phyloP scores from a whole-genome alignment of 106 monocot genomes.

The Allium fistulosum region DNA sequence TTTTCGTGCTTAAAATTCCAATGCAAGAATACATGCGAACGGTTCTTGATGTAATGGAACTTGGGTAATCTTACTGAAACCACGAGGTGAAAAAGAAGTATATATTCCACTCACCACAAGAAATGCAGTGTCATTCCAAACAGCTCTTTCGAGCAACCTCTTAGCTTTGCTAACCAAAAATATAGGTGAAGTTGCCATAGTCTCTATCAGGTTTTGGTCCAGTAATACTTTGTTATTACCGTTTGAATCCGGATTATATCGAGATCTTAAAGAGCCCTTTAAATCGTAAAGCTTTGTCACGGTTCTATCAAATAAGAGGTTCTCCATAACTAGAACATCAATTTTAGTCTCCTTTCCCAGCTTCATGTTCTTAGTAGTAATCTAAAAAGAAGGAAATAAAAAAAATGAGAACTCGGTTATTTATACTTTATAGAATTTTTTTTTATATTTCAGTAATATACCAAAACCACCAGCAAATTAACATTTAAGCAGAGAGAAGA shows the following conservation, averaged over 20 bases:
- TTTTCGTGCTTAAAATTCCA: too few species aligned
- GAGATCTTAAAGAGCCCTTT: slow-evolving; percentile 73
- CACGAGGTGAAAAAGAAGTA: too few species aligned
- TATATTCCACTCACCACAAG: slow-evolving; percentile 43
- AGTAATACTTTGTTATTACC: slow-evolving; percentile 81
- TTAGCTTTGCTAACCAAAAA: slow-evolving; percentile 86
- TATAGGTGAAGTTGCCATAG: slow-evolving; percentile 91
- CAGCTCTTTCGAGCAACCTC: slow-evolving; percentile 77
- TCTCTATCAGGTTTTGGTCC: slow-evolving; percentile 82
- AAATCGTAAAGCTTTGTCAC: slow-evolving; percentile 76
- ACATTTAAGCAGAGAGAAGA: too few species aligned
- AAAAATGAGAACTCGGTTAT: too few species aligned
- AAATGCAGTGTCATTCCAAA: slow-evolving; percentile 96
- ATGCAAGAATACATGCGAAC: too few species aligned
- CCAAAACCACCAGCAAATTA: too few species aligned
- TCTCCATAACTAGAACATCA: slow-evolving; percentile 89
- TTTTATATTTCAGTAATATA: too few species aligned
- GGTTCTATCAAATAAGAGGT: slow-evolving; percentile 63
- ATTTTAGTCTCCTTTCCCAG: slow-evolving; percentile 77
- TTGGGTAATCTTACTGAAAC: too few species aligned
- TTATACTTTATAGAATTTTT: too few species aligned
- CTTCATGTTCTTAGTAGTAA: slow-evolving; percentile 52
- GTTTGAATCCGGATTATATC: slow-evolving; percentile 74
- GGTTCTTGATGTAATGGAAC: too few species aligned
- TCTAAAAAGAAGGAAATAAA: slow-evolving; percentile 19